These are phyloP conservation scores for Thelonectria blattea DNA, from an alignment of 2,329 filamentous ascomycete species.

Conservation along the genomic window DNA sequence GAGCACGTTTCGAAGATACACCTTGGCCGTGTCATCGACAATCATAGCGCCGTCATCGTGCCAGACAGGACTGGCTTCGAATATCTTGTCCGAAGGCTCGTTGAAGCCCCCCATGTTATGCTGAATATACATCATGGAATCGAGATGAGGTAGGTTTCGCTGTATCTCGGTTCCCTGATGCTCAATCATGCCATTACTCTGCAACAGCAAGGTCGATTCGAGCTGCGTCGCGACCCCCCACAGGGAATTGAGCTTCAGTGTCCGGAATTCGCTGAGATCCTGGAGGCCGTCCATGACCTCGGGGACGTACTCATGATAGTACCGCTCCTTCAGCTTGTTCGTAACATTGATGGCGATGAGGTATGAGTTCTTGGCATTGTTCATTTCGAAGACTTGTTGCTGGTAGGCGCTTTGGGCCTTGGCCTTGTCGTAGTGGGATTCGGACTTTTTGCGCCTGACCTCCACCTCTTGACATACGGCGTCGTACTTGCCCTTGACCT, in stretches of 20 bases:
- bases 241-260: slow-evolving; percentile 80
- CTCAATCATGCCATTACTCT: slow-evolving; percentile 74
- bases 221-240: slow-evolving; percentile 84
- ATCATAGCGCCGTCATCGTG: slow-evolving; percentile 90
- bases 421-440: slow-evolving; percentile 90
- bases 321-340: slow-evolving; percentile 96
- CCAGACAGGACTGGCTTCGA: slow-evolving; percentile 97
- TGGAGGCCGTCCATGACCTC: slow-evolving; percentile 93
- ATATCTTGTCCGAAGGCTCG: slow-evolving; percentile 82
- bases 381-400: slow-evolving; percentile 92
- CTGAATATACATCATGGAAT: slow-evolving; percentile 97
- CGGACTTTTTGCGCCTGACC: slow-evolving; percentile 90
- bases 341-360: slow-evolving; percentile 94
- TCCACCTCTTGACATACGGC: slow-evolving; percentile 93
- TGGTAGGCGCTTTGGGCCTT: slow-evolving; percentile 93
- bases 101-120: slow-evolving; percentile 86
- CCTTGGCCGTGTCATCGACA: slow-evolving; percentile 83
- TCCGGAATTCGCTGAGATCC: slow-evolving; percentile 89
- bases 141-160: slow-evolving; percentile 84
- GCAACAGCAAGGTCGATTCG: slow-evolving; percentile 78
- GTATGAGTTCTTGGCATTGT: slow-evolving; percentile 98
- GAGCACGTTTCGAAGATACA: slow-evolving; percentile 90
- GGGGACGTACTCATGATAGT: slow-evolving; percentile 96
- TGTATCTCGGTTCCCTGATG: slow-evolving; percentile 81
- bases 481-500: slow-evolving; percentile 93